A percentile compares a stretch with the other conserved stretches of the same genome.
Conservation (phyloP, 2,329 filamentous ascomycete species). For the Claviceps paspali region DNA sequence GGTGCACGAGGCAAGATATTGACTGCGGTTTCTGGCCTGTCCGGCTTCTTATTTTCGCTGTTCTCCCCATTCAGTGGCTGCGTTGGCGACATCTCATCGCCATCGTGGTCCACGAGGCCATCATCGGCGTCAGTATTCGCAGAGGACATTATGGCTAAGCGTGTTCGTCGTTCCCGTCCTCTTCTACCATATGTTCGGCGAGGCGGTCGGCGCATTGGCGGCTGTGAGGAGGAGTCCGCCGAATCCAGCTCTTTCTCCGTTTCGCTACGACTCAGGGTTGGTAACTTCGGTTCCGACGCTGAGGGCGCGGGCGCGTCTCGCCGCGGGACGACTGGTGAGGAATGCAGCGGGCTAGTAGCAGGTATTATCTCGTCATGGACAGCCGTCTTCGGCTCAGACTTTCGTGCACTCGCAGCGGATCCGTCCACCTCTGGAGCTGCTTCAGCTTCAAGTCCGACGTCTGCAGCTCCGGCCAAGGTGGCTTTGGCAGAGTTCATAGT, state of each 20-base stretch:
- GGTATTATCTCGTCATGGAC: constrained; percentile 23
- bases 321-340: constrained; percentile 13
- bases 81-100: neutral
- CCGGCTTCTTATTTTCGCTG: neutral
- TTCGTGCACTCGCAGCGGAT: neutral
- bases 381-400: neutral
- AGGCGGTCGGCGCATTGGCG: constrained; percentile 8
- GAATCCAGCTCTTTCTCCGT: constrained; percentile 5
- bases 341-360: constrained; percentile 21
- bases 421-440: neutral
- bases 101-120: neutral
- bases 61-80: neutral
- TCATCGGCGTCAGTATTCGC: neutral
- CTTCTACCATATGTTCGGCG: constrained; percentile 4
- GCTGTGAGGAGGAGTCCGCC: constrained; percentile 15
- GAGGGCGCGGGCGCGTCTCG: constrained; percentile 6
- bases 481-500: constrained; percentile 18
- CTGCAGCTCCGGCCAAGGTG: constrained; percentile 14
- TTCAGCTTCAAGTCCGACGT: constrained; percentile 1
- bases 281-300: constrained; percentile 20
- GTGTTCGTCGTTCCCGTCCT: neutral
- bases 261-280: constrained; percentile 15
- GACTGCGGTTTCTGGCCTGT: neutral
- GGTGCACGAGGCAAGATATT: neutral
- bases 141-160: constrained; percentile 3